These are phyloP conservation scores for Dactylis glomerata DNA, from an alignment of 176 grass and related monocot species.

Conservation along the genomic window DNA sequence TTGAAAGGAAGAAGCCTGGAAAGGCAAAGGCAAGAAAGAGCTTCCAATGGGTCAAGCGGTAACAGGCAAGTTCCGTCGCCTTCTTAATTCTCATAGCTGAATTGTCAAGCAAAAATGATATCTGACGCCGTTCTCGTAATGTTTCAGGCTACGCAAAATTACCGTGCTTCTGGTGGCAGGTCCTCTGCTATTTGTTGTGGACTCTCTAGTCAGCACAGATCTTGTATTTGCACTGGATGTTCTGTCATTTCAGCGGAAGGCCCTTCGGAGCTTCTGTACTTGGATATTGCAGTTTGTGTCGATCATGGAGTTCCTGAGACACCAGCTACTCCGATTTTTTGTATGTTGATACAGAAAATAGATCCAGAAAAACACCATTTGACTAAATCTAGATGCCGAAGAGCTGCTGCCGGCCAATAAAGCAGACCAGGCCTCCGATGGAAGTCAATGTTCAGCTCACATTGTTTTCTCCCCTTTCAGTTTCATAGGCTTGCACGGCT, in stretches of 20 bases:
- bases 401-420: slow-evolving; percentile 13
- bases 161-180: background rate
- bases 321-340: background rate
- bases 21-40: slow-evolving; percentile 98
- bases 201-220: slow-evolving; percentile 13
- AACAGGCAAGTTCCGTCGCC: slow-evolving; percentile 39
- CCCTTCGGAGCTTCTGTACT: slow-evolving; percentile 4
- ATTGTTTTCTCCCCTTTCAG: background rate
- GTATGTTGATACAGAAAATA: slow-evolving; percentile 22
- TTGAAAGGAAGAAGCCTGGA: slow-evolving; percentile 93
- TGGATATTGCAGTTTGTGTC: background rate
- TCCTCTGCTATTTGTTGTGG: slow-evolving; percentile 15
- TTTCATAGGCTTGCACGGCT: background rate
- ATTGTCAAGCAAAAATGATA: background rate
- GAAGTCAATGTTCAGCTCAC: slow-evolving; percentile 9
- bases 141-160: slow-evolving; percentile 1
- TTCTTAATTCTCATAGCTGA: background rate
- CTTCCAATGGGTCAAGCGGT: slow-evolving; percentile 99
- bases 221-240: slow-evolving; percentile 27
- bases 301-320: background rate
- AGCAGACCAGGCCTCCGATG: background rate
- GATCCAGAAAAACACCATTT: slow-evolving; percentile 6
- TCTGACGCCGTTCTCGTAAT: background rate
- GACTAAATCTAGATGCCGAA: slow-evolving; percentile 19
- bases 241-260: background rate